Evolutionary conservation across 208 protist species (phyloP), one percentile per base, ranked within the genome.

Genomic region (Borovskyia barvae): DNA sequence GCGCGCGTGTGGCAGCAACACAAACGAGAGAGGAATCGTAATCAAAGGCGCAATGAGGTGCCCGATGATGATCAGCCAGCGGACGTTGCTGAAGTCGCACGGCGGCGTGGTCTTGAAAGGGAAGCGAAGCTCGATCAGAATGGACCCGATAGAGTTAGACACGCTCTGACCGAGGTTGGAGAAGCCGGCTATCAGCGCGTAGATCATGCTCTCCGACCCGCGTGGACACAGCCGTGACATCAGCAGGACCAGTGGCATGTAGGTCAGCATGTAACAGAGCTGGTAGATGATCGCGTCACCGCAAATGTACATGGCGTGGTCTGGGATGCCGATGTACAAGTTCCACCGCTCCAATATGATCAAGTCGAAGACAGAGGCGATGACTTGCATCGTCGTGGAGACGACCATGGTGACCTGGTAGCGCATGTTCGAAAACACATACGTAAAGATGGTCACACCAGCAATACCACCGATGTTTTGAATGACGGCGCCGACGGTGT

Each of bases 321-420:
- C 82, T 2, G 74, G 80, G 32, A 87, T 77, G 45, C 72, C 59
- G 25, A 77, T 67, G 17, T 75, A 43, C 11, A 65, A 20, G 68
- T 91, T 91, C 84, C 84, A 91, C 24, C 82, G 81, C 66, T 84
- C 65, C 32, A 90, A 75, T 24, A 92, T 86, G 59, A 87, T 78
- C 37, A 92, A 52, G 51, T 92, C 85, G 53, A 90, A 82, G 45
- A 89, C 49, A 15, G 66, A 77, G 28, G 68, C 78, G 3, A 82
- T 15, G 22, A 84, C 68, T 35, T 75, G 57, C 15, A 87, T 45
- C 12, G 73, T 22, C 0, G 69, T 85, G 9, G 82, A 77, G 5
- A 84, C 39, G 17, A 77, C 53, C 51, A 92, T 82, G n/a, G 74
- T 76, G 5, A 86, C 30, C 3, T 77, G 81, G 48, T 87, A 90